Evolutionary conservation across 345 rosid genomes (phyloP).

Genomic region (Microcos paniculata): DNA sequence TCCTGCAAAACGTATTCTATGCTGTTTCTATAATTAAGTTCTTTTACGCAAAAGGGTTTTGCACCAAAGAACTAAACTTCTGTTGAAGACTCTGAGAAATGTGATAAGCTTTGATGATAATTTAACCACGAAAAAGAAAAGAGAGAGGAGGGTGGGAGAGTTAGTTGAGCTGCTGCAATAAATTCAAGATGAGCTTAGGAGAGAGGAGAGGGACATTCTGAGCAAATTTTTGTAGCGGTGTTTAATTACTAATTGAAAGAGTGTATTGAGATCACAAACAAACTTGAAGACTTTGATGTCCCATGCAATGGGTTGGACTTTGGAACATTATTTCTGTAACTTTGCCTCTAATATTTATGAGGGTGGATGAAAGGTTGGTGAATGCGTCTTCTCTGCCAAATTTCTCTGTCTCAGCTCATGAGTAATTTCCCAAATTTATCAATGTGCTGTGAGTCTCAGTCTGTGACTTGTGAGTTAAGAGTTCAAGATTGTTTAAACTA

Average conservation of each 20-base stretch:
- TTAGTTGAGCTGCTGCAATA: conserved; percentile 34
- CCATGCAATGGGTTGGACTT: too few relatives aligned
- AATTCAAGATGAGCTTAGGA: conserved; percentile 5
- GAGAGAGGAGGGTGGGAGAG: conserved; percentile 9
- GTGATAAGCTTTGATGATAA: conserved; percentile 3
- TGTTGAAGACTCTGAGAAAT: neutral
- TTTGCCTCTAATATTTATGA: conserved; percentile 17
- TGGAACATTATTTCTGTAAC: neutral
- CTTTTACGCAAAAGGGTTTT: too few relatives aligned
- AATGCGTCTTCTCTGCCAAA: neutral
- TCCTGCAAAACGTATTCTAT: too few relatives aligned
- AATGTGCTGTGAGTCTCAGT: too few relatives aligned
- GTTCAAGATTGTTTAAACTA: too few relatives aligned
- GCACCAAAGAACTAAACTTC: neutral
- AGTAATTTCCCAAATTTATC: too few relatives aligned
- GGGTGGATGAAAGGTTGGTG: conserved; percentile 22
- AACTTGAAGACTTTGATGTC: too few relatives aligned
- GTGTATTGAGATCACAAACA: too few relatives aligned
- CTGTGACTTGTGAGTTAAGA: too few relatives aligned
- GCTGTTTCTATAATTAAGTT: too few relatives aligned
- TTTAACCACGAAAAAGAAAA: neutral
- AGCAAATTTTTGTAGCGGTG: neutral
- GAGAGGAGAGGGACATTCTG: neutral
- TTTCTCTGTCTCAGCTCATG: too few relatives aligned
- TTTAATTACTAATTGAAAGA: neutral